Evolutionary conservation across 257 asterid species (phyloP).

Genomic region (Nicotiana obtusifolia): DNA sequence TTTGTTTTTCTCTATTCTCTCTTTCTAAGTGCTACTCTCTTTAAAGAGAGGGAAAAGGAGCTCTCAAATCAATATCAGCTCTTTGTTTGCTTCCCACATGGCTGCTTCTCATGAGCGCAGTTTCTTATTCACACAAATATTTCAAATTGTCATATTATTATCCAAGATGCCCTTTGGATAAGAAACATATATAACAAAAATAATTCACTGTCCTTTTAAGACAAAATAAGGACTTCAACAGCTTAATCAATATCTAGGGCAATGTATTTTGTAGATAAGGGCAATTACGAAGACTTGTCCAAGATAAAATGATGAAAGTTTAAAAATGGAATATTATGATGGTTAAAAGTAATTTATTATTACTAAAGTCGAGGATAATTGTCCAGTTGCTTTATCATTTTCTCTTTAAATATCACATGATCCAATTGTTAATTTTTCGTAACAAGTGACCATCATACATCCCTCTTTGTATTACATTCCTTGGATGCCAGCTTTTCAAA

Average conservation of each 20-base stretch:
- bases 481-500: background rate
- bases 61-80: constrained; percentile 55
- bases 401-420: background rate
- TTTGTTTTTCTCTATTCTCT: background rate
- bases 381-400: background rate
- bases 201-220: background rate
- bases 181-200: background rate
- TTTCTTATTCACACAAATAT: background rate
- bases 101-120: constrained; percentile 13
- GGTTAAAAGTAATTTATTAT: background rate
- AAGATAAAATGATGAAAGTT: background rate
- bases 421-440: no score
- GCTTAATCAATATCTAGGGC: background rate
- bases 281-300: background rate
- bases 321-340: background rate
- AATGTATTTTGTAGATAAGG: background rate
- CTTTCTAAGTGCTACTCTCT: constrained; percentile 20
- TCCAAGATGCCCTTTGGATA: constrained; percentile 15
- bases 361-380: background rate
- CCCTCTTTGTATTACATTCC: background rate
- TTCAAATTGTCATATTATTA: background rate
- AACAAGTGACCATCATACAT: no score
- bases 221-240: background rate
- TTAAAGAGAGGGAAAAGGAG: constrained; percentile 27
- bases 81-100: constrained; percentile 54